Percentiles rank a stretch among this genome's conserved stretches.
Evolutionary conservation across 192 early-diverging fungal species (phyloP).

Genomic region (Backusella macrospora): DNA sequence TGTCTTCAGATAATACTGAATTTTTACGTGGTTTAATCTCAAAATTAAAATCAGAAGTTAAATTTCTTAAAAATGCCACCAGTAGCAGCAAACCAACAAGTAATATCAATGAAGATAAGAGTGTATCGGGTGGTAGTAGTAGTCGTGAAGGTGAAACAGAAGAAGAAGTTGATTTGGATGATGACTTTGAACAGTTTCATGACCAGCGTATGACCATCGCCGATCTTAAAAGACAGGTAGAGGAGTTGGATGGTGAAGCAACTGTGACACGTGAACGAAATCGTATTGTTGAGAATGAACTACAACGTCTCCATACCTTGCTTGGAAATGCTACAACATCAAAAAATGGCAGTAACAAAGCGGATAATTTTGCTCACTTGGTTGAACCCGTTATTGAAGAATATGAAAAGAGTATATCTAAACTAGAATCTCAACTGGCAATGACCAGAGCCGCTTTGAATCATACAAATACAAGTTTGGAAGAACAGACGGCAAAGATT

Average conservation of each 20-base stretch:
- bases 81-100: too few relatives aligned
- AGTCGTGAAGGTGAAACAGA: too few relatives aligned
- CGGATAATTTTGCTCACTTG: slow-evolving; percentile 46
- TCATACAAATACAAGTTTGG: slow-evolving; percentile 53
- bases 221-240: slow-evolving; percentile 35
- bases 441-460: slow-evolving; percentile 57
- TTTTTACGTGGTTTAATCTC: slow-evolving; percentile 64
- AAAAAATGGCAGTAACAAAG: slow-evolving; percentile 19
- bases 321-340: neutral
- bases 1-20: slow-evolving; percentile 65
- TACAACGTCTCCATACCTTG: slow-evolving; percentile 29
- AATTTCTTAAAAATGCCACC: neutral
- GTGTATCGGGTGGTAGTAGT: too few relatives aligned
- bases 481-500: slow-evolving; percentile 59
- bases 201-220: slow-evolving; percentile 33
- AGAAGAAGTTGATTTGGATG: slow-evolving; percentile 13
- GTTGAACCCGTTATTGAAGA: slow-evolving; percentile 72
- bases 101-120: too few relatives aligned
- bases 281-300: slow-evolving; percentile 26
- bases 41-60: slow-evolving; percentile 61
- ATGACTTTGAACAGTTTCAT: slow-evolving; percentile 29
- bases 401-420: slow-evolving; percentile 66
- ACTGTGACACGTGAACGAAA: slow-evolving; percentile 33
- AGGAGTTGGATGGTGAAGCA: slow-evolving; percentile 36
- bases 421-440: slow-evolving; percentile 62